Base-by-base conservation (phyloP, 257 asterid species). In the Solanum virginianum region DNA sequence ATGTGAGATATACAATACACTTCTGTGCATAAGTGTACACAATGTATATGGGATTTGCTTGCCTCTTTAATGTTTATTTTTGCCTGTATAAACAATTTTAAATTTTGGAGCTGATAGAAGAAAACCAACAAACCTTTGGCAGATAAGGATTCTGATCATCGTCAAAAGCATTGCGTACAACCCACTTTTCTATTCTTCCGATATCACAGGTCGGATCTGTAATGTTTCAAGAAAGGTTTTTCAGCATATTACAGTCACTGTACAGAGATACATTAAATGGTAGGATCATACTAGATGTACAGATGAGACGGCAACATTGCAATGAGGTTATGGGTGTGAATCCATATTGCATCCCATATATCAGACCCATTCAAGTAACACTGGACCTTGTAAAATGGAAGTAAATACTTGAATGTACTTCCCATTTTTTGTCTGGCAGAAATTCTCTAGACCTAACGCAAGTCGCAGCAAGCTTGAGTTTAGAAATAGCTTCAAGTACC, bases 121-220 rank as follows among this genome's bases (percentile, higher is more conserved):
- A 81, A 55, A 87, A 56, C 84, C 72, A 47, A 51, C 90, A 60
- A 88, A 97, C 99, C 98, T 97, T 95, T 24, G 99, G 99, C 87
- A 97, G 89, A 92, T 92, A 97, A 20, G 99, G 99, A 18, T 90
- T 87, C 91, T 92, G 88, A 86, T 94, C 97, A 85, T 94, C 99
- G 83, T 97, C 98, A 90, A 97, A 95, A 71, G 82, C 65, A 77
- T 77, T 86, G 83, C 98, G 98, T 53, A 95, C 88, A 88, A 95
- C 88, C 99, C 99, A 95, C 91, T 97, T 97, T 91, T 97, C 99
- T 66, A 97, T 95, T 90, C 99, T 94, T 87, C 95, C 96, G 85
- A 89, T 97, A 88, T 94, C 98, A 83, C 98, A 83, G 94, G 93
- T 84, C 87, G 92, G 74, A 97, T 89, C 99, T 97, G 93, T 83